phyloP scores from a whole-genome alignment of 176 grass and related monocot genomes.

The Hordeum marinum region DNA sequence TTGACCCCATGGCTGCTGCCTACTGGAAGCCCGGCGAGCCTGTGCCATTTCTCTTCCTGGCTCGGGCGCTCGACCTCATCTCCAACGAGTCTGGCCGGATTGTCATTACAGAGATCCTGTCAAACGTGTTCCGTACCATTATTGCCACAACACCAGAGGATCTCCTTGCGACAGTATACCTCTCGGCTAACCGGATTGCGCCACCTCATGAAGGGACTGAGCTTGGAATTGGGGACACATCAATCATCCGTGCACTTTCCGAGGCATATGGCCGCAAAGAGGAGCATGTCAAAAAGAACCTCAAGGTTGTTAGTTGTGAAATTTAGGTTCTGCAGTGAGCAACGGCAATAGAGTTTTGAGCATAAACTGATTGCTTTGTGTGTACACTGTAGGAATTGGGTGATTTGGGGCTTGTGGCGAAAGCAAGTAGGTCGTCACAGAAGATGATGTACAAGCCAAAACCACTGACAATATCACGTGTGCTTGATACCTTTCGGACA shows the following conservation, averaged over 20 bases:
- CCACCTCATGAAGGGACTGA: conserved; percentile 91
- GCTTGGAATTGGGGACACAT: conserved; percentile 88
- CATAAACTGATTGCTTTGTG: conserved; percentile 6
- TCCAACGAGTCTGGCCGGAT: conserved; percentile 81
- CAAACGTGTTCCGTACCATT: conserved; percentile 79
- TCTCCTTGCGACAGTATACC: conserved; percentile 85
- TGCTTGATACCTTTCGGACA: conserved; percentile 70
- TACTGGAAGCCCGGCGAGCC: conserved; percentile 73
- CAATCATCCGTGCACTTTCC: conserved; percentile 76
- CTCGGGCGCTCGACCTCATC: conserved; percentile 83
- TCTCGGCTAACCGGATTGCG: conserved; percentile 81
- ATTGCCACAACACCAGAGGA: conserved; percentile 78
- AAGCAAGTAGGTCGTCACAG: conserved; percentile 88
- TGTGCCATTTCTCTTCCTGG: conserved; percentile 85
- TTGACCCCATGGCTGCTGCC: conserved; percentile 62
- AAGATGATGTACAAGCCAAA: conserved; percentile 93
- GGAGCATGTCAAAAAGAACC: conserved; percentile 93
- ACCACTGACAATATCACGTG: conserved; percentile 66
- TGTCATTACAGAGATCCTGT: conserved; percentile 82
- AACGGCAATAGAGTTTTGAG: not conserved
- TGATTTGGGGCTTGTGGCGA: conserved; percentile 94
- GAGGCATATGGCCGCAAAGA: conserved; percentile 97
- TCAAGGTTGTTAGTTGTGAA: conserved; percentile 52
- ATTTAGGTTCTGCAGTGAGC: not conserved
- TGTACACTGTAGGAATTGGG: conserved; percentile 68